A percentile compares a stretch with the other conserved stretches of the same genome.
phyloP scores from a whole-genome alignment of 805 yeast genomes.

The Metschnikowia peoriensis region DNA sequence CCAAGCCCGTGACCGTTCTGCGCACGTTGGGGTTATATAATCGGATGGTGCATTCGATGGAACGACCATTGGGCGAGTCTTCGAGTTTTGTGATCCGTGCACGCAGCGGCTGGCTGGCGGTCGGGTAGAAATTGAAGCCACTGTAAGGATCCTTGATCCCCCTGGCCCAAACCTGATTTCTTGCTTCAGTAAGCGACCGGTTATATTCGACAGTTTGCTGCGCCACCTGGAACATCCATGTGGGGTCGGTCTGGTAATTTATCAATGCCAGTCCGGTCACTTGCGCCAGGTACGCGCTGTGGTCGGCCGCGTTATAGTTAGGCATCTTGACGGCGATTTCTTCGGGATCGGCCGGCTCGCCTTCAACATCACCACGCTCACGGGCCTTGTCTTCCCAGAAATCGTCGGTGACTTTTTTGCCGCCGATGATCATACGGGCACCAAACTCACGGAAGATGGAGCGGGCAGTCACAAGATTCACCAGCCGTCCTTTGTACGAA shows the following conservation, averaged over 20 bases:
- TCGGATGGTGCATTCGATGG: constrained; percentile 39
- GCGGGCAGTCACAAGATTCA: constrained; percentile 87
- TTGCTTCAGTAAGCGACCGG: constrained; percentile 53
- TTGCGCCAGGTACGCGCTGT: constrained; percentile 27
- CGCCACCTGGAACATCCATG: constrained; percentile 86
- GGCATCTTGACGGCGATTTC: constrained; percentile 14
- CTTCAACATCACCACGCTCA: constrained; percentile 64
- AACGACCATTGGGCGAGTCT: constrained; percentile 25
- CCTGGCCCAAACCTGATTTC: constrained; percentile 52
- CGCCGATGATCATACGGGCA: constrained; percentile 74
- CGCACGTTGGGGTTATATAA: constrained; percentile 46
- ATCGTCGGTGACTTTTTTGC: constrained; percentile 80
- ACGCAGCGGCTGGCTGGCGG: constrained; percentile 66
- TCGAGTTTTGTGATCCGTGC: constrained; percentile 29
- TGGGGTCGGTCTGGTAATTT: constrained; percentile 54
- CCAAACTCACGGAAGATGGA: constrained; percentile 92
- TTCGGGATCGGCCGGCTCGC: constrained; percentile 66
- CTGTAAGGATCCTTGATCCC: constrained; percentile 82
- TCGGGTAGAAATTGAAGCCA: constrained; percentile 75
- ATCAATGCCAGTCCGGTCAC: constrained; percentile 42
- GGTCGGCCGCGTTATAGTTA: constrained; percentile 16
- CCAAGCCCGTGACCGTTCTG: constrained; percentile 61
- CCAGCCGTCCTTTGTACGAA: constrained; percentile 86
- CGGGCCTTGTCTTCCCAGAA: constrained; percentile 70
- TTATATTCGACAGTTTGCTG: constrained; percentile 74